These are phyloP conservation scores for Emericellopsis cladophorae DNA, from an alignment of 2,329 filamentous ascomycete species.

Conservation along the genomic window DNA sequence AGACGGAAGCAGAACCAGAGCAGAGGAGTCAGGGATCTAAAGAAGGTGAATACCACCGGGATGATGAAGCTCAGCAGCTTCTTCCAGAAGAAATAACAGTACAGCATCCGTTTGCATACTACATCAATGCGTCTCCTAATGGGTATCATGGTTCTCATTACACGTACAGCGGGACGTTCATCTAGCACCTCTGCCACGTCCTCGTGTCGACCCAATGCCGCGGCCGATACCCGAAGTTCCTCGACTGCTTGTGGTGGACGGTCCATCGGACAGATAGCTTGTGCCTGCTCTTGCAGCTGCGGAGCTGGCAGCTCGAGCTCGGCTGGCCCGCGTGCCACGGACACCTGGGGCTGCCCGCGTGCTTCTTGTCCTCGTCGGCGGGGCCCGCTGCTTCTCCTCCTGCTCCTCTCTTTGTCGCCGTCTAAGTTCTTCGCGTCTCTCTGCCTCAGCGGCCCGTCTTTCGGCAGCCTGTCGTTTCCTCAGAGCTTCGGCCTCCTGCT, in stretches of 20 bases:
- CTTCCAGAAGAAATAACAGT: constrained; percentile 55
- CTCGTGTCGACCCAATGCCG: constrained; percentile 16
- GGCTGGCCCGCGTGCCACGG: constrained; percentile 14
- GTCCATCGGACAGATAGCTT: constrained; percentile 13
- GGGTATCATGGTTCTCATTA: constrained; percentile 14
- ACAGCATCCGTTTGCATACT: neutral
- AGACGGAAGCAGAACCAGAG: constrained; percentile 66
- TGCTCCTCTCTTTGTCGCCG: constrained; percentile 47
- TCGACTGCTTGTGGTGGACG: constrained; percentile 12
- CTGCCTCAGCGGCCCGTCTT: constrained; percentile 61
- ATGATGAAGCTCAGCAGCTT: constrained; percentile 98
- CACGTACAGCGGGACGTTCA: constrained; percentile 6
- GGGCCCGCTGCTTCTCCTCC: constrained; percentile 23
- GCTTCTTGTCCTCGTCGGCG: constrained; percentile 13
- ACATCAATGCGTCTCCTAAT: constrained; percentile 2
- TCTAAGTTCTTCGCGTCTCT: constrained; percentile 58
- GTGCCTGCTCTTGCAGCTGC: constrained; percentile 6
- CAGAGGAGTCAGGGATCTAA: constrained; percentile 63
- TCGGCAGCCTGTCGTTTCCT: constrained; percentile 66
- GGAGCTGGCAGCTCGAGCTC: constrained; percentile 11
- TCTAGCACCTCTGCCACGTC: constrained; percentile 19
- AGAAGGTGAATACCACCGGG: constrained; percentile 80
- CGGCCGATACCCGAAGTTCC: constrained; percentile 21
- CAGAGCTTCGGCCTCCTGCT: constrained; percentile 69
- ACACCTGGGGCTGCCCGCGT: constrained; percentile 11